Evolutionary conservation across 495 filamentous ascomycete genomes (phyloP).

Genomic region (Cercophora newfieldiana): DNA sequence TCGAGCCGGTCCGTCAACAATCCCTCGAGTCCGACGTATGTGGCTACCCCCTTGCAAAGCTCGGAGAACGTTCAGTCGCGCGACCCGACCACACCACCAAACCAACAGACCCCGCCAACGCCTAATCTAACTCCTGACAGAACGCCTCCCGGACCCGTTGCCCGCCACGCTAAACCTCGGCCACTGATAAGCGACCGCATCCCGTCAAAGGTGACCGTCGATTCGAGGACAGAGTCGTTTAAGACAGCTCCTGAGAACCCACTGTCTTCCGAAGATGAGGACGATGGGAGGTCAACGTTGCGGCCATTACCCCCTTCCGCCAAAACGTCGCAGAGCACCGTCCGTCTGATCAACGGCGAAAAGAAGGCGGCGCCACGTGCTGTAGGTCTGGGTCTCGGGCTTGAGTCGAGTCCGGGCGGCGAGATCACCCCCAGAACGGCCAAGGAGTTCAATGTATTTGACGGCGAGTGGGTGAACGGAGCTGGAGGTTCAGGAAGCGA

Average conservation of each 20-base stretch:
- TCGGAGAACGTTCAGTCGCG: constrained; percentile 29
- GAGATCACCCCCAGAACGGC: constrained; percentile 38
- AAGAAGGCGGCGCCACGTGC: constrained; percentile 28
- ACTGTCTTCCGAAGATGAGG: constrained; percentile 62
- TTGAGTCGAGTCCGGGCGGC: constrained; percentile 43
- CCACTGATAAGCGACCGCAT: constrained; percentile 43
- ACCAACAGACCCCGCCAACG: constrained; percentile 67
- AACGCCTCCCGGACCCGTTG: constrained; percentile 59
- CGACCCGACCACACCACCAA: constrained; percentile 56
- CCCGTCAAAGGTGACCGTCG: constrained; percentile 48
- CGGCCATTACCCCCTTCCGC: constrained; percentile 48
- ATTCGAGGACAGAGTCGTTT: constrained; percentile 69
- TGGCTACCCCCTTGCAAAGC: constrained; percentile 37
- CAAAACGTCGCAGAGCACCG: constrained; percentile 43
- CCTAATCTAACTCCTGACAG: constrained; percentile 72
- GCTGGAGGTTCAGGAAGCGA: constrained; percentile 33
- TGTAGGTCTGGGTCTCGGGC: constrained; percentile 52
- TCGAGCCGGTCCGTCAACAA: constrained; percentile 38
- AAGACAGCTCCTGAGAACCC: constrained; percentile 66
- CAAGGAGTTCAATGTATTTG: constrained; percentile 47
- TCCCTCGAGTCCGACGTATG: constrained; percentile 35
- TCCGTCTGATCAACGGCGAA: constrained; percentile 40
- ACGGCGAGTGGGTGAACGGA: constrained; percentile 46
- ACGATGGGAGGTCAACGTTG: constrained; percentile 46
- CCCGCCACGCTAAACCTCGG: constrained; percentile 39